Evolutionary conservation across 2,329 filamentous ascomycete species (phyloP).

Genomic region (Dothideomycetes sp.): DNA sequence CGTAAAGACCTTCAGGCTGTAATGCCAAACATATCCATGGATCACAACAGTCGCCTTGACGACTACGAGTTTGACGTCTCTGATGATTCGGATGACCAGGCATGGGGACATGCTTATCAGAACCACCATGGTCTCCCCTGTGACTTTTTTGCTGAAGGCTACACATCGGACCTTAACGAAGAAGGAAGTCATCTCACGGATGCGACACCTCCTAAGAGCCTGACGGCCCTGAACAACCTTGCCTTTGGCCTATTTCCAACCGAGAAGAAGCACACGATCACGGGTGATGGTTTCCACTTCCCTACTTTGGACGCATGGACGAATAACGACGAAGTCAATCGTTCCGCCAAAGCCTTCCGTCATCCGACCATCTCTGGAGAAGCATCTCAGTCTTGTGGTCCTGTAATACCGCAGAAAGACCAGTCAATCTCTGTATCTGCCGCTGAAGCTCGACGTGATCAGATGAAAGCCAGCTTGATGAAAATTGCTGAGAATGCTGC

Average conservation of each 20-base stretch:
- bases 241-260: neutral
- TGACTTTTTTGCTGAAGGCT: no score
- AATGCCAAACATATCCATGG: constrained; percentile 16
- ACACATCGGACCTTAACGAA: no score
- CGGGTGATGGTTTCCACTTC: neutral
- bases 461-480: constrained; percentile 22
- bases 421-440: no score
- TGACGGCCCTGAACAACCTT: constrained; percentile 3
- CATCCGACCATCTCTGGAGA: neutral
- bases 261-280: neutral
- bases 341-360: neutral
- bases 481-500: constrained; percentile 15
- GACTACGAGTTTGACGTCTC: no score
- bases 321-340: neutral
- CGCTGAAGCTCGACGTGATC: constrained; percentile 13
- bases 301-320: no score
- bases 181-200: no score
- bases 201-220: neutral
- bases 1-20: constrained; percentile 23
- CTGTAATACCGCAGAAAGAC: no score
- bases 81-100: no score
- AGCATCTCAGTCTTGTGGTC: no score
- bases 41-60: no score
- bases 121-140: no score
- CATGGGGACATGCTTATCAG: no score